Percentiles rank a stretch among this genome's conserved stretches.
phyloP scores from a whole-genome alignment of 192 early-diverging fungal species.

The Coemansia pectinata region DNA sequence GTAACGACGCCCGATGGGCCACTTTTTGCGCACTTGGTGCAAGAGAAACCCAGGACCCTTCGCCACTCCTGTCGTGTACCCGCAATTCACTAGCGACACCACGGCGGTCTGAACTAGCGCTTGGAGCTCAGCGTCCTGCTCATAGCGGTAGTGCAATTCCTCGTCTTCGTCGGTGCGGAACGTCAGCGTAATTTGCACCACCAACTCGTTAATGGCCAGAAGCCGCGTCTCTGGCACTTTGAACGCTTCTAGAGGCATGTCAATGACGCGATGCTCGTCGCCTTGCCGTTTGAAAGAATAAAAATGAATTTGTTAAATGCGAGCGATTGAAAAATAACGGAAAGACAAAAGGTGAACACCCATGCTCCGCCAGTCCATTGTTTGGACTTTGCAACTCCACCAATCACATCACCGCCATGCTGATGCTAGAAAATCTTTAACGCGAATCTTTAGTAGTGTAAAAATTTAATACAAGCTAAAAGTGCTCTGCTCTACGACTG shows the following conservation, averaged over 20 bases:
- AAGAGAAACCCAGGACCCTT: constrained; percentile 50
- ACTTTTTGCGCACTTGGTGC: constrained; percentile 52
- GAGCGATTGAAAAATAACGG: not conserved
- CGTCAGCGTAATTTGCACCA: constrained; percentile 48
- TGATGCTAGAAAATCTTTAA: not conserved
- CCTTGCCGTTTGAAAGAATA: not conserved
- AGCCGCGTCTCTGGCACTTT: constrained; percentile 51
- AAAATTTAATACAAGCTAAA: not conserved
- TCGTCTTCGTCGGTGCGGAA: constrained; percentile 51
- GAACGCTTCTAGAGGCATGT: constrained; percentile 32
- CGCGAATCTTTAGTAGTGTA: not conserved
- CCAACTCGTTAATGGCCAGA: constrained; percentile 42
- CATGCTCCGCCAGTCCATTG: not conserved
- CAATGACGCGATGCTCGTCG: not conserved
- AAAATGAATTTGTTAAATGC: not conserved
- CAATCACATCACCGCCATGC: constrained; percentile 5
- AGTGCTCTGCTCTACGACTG: constrained; percentile 2
- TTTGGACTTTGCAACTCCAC: not conserved
- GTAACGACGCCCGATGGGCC: constrained; percentile 51
- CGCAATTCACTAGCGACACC: constrained; percentile 51
- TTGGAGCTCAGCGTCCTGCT: constrained; percentile 31
- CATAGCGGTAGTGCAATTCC: constrained; percentile 41
- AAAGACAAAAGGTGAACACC: not conserved
- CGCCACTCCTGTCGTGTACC: constrained; percentile 41
- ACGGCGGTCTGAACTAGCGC: constrained; percentile 39